Conservation (phyloP, 1,284 basidiomycete species). For the Leccinum huronense region DNA sequence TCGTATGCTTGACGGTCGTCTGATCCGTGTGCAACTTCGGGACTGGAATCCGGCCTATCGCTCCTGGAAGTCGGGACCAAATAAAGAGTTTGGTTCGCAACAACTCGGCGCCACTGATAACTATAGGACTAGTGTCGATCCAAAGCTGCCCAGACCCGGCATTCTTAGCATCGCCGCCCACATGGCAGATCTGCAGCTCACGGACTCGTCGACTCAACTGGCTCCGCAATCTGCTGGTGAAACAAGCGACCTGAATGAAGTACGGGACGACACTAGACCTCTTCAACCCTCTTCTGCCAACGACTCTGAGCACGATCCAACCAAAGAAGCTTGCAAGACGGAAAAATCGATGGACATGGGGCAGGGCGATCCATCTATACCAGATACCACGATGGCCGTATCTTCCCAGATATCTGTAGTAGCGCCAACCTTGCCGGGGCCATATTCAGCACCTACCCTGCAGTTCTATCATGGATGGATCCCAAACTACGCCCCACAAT, state of each 20-base stretch:
- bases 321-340: conserved; percentile 7
- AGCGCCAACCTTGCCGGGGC: conserved; percentile 34
- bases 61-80: conserved; percentile 42
- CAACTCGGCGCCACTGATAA: conserved; percentile 12
- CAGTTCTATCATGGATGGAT: conserved; percentile 60
- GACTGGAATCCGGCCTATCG: conserved; percentile 53
- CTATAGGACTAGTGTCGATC: conserved; percentile 10
- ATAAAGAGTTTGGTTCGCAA: conserved; percentile 35
- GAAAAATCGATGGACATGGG: conserved; percentile 14
- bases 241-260: conserved; percentile 22
- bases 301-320: conserved; percentile 5
- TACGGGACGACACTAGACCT: conserved; percentile 12
- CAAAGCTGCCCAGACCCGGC: conserved; percentile 12
- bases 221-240: conserved; percentile 10
- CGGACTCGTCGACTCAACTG: conserved; percentile 5
- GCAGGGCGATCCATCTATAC: conserved; percentile 11
- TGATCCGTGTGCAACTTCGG: conserved; percentile 68
- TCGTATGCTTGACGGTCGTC: conserved; percentile 60
- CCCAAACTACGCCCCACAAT: conserved; percentile 48
- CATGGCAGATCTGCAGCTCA: conserved; percentile 15
- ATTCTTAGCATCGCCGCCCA: conserved; percentile 10
- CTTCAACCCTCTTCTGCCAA: conserved; percentile 4
- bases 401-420: conserved; percentile 26
- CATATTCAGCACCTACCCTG: conserved; percentile 41
- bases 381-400: conserved; percentile 21